Evolutionary conservation across 352 stramenopile genomes (phyloP), one percentile per base, ranked within the genome.

Genomic region (Saprolegnia diclina): DNA sequence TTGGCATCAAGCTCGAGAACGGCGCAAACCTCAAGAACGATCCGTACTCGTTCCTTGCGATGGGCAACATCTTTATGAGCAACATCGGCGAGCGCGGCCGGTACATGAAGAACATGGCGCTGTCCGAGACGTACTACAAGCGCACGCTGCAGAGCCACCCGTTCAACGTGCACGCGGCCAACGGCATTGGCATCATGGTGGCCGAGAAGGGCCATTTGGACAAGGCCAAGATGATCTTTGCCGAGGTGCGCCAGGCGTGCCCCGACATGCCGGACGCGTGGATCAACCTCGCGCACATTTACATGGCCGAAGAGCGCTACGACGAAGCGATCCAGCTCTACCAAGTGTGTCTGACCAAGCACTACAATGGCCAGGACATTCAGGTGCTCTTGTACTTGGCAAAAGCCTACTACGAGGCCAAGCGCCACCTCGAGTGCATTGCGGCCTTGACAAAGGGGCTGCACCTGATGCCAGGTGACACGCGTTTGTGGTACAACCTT

Each of bases 1-100:
- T 98, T 81, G 89, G 92, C 35, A 97, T 98, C 75, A 89, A 67
- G 29, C 38, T 84, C 57, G 79, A 89, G 63, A 73, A 79, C 44
- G 73, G 32, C 71, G 64, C 7, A 89, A 95, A 94, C 68, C 75
- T 97, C 38, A 96, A 96, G 67, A 97, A 98, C 63, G 94, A 98
- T 74, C 88, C 94, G 26, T 99, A 99, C 79, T 93, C 96, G 11
- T 96, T 98, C 77, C 78, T 99, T 21, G 97, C 91, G 24, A 91
- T 99, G 79, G 96, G 95, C 53, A 99, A 98, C 67, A 98, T 99
- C 67, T 99, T 98, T 75, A 98, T 99, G 87, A 97, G 90, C 74
- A 99, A 98, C 75, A 79, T 98, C 9, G 91, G 96, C 35, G 92
- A 96, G 46, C 96, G 96, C 55, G 90, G 95, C 55, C 91, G 95